Evolutionary conservation across 1,284 basidiomycete genomes (phyloP), one percentile per base, ranked within the genome.

Genomic region (Puccinia horiana): DNA sequence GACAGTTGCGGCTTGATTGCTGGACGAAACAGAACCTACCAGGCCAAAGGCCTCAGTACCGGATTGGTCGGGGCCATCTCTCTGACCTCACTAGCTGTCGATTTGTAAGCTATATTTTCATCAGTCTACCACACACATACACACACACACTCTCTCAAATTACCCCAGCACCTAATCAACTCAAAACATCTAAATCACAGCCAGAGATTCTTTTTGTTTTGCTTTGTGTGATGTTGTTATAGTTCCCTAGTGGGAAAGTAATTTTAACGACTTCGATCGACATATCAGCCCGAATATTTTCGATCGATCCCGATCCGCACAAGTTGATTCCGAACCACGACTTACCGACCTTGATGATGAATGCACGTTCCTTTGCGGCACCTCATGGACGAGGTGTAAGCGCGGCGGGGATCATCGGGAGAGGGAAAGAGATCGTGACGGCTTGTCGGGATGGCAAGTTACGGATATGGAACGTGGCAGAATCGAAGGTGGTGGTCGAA

Each of bases 191-290:
- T 4, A 42, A 52, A 6, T 52, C n/a, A 52, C 16, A n/a, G 23
- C 14, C 4, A 54, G 37, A 61, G 35, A 52, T 29, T 26, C 35
- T 26, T 29, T 37, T 44, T 74, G 23, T 32, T 61, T 16, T 18
- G 20, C 18, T 20, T 40, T 26, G 18, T 58, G 11, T 20, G 20
- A 52, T 20, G n/a, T 47, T 72, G 14, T 23, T 40, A 3, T 47
- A 77, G 76, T 67, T 77, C 35, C 76, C 76, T 9, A 77, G 63
- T 40, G 63, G 58, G 18, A 23, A 77, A 14, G 58, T 65, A 9
- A 49, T 77, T 40, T 32, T 77, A 32, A 77, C 76, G n/a, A 77
- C 76, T 1, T 77, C 76, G 26, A 77, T 67, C 40, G 76, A 77
- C 44, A 65, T 77, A 42, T 67, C 61, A 14, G 76, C 76, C 0